These are phyloP conservation scores for Closterium sp. DNA, from an alignment of 139 green algal genomes.

Conservation along the genomic window DNA sequence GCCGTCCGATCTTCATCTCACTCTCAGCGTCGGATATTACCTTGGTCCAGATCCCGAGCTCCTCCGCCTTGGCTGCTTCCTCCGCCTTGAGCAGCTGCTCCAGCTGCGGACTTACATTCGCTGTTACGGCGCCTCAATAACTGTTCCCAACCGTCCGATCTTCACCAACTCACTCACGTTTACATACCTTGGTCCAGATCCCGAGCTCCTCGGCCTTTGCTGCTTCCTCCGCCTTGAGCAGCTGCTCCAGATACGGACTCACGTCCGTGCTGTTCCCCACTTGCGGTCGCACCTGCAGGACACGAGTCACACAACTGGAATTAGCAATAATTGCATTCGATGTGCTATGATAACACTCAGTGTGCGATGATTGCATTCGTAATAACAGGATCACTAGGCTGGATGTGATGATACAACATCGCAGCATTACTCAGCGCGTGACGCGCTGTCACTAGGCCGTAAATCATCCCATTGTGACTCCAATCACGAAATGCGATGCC, in stretches of 20 bases:
- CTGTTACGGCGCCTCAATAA: too few species aligned
- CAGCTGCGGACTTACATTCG: constrained; percentile 74
- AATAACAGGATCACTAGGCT: too few species aligned
- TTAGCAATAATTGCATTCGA: too few species aligned
- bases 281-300: neutral
- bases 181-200: constrained; percentile 72
- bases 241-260: constrained; percentile 77
- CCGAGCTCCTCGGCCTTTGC: constrained; percentile 73
- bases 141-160: neutral
- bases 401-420: too few species aligned
- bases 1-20: neutral
- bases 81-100: constrained; percentile 75
- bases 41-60: constrained; percentile 83
- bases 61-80: constrained; percentile 66
- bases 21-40: neutral
- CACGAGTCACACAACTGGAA: too few species aligned
- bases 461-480: too few species aligned
- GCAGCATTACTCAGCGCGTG: too few species aligned
- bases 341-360: too few species aligned
- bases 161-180: neutral
- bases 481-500: too few species aligned
- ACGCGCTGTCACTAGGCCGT: too few species aligned
- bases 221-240: constrained; percentile 68
- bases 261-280: constrained; percentile 52
- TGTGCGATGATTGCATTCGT: too few species aligned